A percentile compares a stretch with the other conserved stretches of the same genome.
Conservation (phyloP, 768 basidiomycete species). For the Hemileccinum impolitum region DNA sequence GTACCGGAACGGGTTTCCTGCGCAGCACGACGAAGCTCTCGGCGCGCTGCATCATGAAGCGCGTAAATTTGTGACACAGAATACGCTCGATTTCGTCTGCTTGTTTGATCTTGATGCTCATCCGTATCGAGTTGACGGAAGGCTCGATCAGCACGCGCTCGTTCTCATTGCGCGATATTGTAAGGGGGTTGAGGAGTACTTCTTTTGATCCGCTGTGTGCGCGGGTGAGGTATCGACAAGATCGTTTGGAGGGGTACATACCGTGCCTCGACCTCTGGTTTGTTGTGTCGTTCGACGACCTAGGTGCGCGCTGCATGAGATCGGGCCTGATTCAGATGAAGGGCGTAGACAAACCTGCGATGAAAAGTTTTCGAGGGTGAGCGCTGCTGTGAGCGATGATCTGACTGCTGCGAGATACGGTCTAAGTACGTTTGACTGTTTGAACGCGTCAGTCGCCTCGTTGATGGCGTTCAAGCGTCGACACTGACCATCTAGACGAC, state of each 20-base stretch:
- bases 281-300: constrained; percentile 97
- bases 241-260: constrained; percentile 33
- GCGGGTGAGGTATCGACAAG: constrained; percentile 1
- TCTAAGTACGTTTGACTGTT: constrained; percentile 89
- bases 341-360: constrained; percentile 52
- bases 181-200: constrained; percentile 88
- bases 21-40: constrained; percentile 97
- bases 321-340: constrained; percentile 5
- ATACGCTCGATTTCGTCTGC: constrained; percentile 98
- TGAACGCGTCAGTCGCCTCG: constrained; percentile 9
- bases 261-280: constrained; percentile 92
- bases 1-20: constrained; percentile 85
- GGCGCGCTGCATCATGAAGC: constrained; percentile 99
- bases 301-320: constrained; percentile 27
- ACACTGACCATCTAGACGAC: constrained; percentile 48
- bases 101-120: constrained; percentile 98
- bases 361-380: constrained; percentile 96
- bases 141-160: constrained; percentile 97
- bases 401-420: constrained; percentile 96
- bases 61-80: constrained; percentile 95
- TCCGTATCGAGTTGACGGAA: constrained; percentile 92
- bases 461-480: background rate
- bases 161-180: constrained; percentile 95
- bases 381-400: constrained; percentile 93
- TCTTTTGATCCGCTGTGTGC: constrained; percentile 81